Evolutionary conservation across 371 early-diverging fungal genomes (phyloP).

Genomic region (Circinella minor): DNA sequence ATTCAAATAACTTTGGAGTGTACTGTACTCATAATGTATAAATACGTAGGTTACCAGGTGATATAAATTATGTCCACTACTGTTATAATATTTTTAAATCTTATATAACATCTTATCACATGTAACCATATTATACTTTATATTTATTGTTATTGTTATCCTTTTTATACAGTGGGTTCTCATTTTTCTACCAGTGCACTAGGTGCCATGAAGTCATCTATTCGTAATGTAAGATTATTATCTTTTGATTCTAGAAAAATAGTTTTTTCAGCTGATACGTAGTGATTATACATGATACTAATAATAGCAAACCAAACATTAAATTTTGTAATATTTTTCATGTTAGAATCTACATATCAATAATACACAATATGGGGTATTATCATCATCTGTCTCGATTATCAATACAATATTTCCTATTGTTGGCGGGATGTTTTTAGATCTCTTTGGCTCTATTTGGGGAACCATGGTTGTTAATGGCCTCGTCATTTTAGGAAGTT

Average conservation of each 20-base stretch:
- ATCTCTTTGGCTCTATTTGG: slow-evolving; percentile 58
- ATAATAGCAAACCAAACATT: background rate
- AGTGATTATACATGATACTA: background rate
- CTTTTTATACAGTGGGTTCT: slow-evolving; percentile 28
- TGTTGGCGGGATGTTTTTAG: slow-evolving; percentile 53
- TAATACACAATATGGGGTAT: slow-evolving; percentile 60
- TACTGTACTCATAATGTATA: background rate
- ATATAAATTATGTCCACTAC: too few species aligned
- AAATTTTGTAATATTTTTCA: background rate
- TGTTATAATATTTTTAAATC: too few species aligned
- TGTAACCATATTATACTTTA: too few species aligned
- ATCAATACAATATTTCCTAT: slow-evolving; percentile 64
- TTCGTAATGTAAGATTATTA: slow-evolving; percentile 22
- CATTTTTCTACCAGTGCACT: slow-evolving; percentile 37
- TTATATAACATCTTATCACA: too few species aligned
- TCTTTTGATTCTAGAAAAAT: too few species aligned
- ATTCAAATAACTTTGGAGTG: background rate
- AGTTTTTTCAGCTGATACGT: background rate
- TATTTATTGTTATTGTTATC: too few species aligned
- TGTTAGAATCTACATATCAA: slow-evolving; percentile 38
- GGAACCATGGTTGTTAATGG: slow-evolving; percentile 49
- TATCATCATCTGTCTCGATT: slow-evolving; percentile 52
- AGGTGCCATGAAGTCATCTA: slow-evolving; percentile 32
- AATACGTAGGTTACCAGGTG: background rate
- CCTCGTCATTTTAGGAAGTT: slow-evolving; percentile 45